These are phyloP conservation scores for Microbotryum lychnidis-dioicae DNA, from an alignment of 1,284 basidiomycete species.

Conservation along the genomic window DNA sequence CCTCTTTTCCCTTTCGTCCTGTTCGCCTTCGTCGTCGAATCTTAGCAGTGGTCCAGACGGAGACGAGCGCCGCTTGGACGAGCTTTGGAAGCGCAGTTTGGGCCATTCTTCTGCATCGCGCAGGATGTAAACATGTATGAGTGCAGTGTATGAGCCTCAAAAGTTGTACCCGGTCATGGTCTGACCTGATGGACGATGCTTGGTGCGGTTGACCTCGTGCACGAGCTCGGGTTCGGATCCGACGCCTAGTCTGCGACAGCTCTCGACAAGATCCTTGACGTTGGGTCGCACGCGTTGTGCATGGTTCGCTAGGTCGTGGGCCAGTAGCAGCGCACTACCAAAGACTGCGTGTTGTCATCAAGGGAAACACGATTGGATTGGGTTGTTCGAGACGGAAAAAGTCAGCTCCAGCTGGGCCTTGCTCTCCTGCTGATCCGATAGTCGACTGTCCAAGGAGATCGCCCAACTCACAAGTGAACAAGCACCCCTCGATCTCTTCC, in stretches of 20 bases:
- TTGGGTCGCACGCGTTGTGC: slow-evolving; percentile 12
- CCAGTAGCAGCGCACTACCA: slow-evolving; percentile 2
- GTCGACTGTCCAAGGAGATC: not conserved
- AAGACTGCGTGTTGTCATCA: slow-evolving; percentile 8
- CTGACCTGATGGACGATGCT: too few relatives aligned
- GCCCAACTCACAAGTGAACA: slow-evolving; percentile 8
- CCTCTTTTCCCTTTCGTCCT: too few relatives aligned
- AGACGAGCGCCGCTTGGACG: too few relatives aligned
- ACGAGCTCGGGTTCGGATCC: slow-evolving; percentile 2
- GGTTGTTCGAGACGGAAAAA: not conserved
- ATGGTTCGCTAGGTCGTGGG: slow-evolving; percentile 20
- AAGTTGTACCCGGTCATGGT: too few relatives aligned
- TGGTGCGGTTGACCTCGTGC: not conserved
- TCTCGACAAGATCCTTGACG: slow-evolving; percentile 11
- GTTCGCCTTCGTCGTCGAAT: too few relatives aligned
- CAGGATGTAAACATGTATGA: too few relatives aligned
- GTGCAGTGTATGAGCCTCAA: too few relatives aligned
- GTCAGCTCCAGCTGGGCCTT: too few relatives aligned
- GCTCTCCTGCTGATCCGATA: too few relatives aligned
- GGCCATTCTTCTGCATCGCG: too few relatives aligned
- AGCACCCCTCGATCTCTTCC: slow-evolving; percentile 18
- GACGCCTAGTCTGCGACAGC: slow-evolving; percentile 7
- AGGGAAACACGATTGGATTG: not conserved
- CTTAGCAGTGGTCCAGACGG: too few relatives aligned
- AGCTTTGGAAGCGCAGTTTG: too few relatives aligned